Conservation (phyloP, 2,329 filamentous ascomycete species). For the Hawksworthiomyces lignivorus region DNA sequence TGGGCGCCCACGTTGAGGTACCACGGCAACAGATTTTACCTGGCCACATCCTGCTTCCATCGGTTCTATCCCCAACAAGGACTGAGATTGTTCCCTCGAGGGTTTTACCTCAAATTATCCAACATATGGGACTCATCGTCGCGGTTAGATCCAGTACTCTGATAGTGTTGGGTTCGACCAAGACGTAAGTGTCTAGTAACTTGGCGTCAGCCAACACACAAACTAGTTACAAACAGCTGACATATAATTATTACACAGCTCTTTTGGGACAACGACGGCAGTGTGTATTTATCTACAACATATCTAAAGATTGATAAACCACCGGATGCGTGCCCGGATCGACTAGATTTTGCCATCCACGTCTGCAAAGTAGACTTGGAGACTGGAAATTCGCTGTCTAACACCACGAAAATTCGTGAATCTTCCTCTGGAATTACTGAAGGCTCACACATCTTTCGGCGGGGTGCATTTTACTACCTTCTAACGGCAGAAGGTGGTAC, state of each 20-base stretch:
- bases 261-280: neutral
- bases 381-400: neutral
- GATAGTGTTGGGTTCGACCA: neutral
- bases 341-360: neutral
- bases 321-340: neutral
- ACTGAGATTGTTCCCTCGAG: neutral
- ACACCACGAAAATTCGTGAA: neutral
- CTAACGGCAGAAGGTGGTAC: slow-evolving; percentile 38
- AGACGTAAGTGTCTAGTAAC: no score
- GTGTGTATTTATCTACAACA: neutral
- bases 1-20: slow-evolving; percentile 58
- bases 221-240: no score
- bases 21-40: slow-evolving; percentile 51
- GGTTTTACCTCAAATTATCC: neutral
- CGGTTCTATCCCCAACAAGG: neutral
- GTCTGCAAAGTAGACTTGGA: neutral
- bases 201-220: no score
- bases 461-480: slow-evolving; percentile 35
- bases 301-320: neutral
- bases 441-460: slow-evolving; percentile 36
- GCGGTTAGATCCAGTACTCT: neutral
- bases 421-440: slow-evolving; percentile 17
- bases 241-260: neutral
- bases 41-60: slow-evolving; percentile 19
- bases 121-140: neutral